Base-by-base conservation (phyloP, 495 filamentous ascomycete species). In the Parathielavia hyrcaniae region DNA sequence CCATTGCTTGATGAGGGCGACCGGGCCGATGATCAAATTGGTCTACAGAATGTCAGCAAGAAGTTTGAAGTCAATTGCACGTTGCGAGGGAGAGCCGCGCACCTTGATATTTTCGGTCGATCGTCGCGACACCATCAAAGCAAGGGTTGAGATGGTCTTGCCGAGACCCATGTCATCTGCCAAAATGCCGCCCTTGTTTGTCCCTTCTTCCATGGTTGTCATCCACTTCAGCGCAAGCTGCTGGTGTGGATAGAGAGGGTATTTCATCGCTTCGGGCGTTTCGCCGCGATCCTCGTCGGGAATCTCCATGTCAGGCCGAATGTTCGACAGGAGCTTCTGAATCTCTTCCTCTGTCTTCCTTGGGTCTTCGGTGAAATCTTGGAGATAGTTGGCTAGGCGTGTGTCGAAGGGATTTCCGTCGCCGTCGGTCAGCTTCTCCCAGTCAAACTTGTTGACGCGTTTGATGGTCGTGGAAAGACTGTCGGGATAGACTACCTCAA, bases 101-200 rank as follows among this genome's bases (percentile, higher is more conserved):
- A 68, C 67, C 63, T 70, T 71, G 58, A 61, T 35, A 12, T 49
- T 73, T 64, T 91, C 80, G 1, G 70, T 63, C 0, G 89, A 85
- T 14, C 80, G 83, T 26, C 83, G 77, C n/a, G 83, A 80, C 1
- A 92, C 78, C 60, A 98, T 88, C 35, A 98, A 79, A 2, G 93
- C 85, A 22, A 98, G 77, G 16, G 90, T 83, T 61, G 91, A 88
- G 48, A 98, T 87, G 2, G 93, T 98, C 74, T 98, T 98, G 20
- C 93, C 93, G 11, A 98, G 78, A 12, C 93, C 93, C 93, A 98
- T 98, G 50, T 91, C 90, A 66, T 95, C 89, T 5, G 88, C 90
- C 47, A 93, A 78, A 61, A 96, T 90, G 12, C 90, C 90, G 39
- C 91, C 91, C 62, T 86, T 89, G 57, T 87, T 87, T 4, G 73